Evolutionary conservation across 805 yeast genomes (phyloP).

Genomic region (Cyberlindnera veronae): DNA sequence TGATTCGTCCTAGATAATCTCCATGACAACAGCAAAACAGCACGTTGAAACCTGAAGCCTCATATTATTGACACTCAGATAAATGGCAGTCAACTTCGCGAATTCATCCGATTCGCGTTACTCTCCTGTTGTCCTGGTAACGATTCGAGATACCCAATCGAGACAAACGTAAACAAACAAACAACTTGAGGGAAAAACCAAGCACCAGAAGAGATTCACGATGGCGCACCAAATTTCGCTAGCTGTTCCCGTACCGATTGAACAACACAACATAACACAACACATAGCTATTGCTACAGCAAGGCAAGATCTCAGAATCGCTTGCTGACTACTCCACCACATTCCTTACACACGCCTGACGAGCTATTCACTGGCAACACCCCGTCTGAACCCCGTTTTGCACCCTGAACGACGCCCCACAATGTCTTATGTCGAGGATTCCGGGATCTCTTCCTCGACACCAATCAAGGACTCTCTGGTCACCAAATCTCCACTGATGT

Average conservation of each 20-base stretch:
- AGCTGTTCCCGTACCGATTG: too few species aligned
- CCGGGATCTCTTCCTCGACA: conserved; percentile 19
- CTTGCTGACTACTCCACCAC: neutral
- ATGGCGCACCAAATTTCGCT: conserved; percentile 5
- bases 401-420: neutral
- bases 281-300: neutral
- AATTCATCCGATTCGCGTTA: neutral
- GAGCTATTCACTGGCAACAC: neutral
- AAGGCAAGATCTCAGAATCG: neutral
- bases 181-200: conserved; percentile 5
- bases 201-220: conserved; percentile 6
- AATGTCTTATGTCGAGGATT: conserved; percentile 3
- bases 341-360: neutral
- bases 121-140: conserved; percentile 3
- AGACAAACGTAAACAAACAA: conserved; percentile 11
- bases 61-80: neutral
- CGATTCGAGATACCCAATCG: neutral
- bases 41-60: too few species aligned
- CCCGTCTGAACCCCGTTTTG: too few species aligned
- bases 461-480: conserved; percentile 15
- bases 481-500: conserved; percentile 1
- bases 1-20: conserved; percentile 5
- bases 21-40: conserved; percentile 8
- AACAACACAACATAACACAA: too few species aligned
- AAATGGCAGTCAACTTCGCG: neutral